Conservation (phyloP, 805 yeast species). For the Ogataea ramenticola region DNA sequence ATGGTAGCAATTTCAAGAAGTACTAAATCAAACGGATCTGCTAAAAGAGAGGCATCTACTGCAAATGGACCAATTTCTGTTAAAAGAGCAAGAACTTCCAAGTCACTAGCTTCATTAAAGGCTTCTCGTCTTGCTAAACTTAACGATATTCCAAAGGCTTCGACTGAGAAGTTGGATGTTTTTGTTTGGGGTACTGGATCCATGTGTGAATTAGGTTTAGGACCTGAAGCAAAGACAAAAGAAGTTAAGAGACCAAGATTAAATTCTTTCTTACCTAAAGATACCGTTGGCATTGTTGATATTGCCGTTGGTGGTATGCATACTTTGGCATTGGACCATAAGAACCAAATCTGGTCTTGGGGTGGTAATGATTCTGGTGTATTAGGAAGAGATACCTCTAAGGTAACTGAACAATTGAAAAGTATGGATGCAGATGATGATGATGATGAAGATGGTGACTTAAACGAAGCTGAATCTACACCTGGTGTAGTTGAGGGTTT, state of each 20-base stretch:
- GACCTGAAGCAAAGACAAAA: slow-evolving; percentile 84
- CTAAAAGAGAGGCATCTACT: not conserved
- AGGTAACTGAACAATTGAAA: slow-evolving; percentile 54
- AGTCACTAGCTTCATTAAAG: slow-evolving; percentile 37
- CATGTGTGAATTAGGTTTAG: slow-evolving; percentile 97
- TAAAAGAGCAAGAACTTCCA: slow-evolving; percentile 27
- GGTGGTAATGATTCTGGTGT: slow-evolving; percentile 93
- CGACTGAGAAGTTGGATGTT: slow-evolving; percentile 53
- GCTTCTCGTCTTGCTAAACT: slow-evolving; percentile 43
- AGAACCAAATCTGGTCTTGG: slow-evolving; percentile 93
- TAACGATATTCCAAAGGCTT: slow-evolving; percentile 31
- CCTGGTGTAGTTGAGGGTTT: slow-evolving; percentile 71
- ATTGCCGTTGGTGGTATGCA: slow-evolving; percentile 97
- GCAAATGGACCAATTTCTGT: slow-evolving; percentile 13
- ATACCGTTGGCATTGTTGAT: slow-evolving; percentile 67
- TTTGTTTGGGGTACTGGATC: slow-evolving; percentile 96
- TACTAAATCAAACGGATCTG: slow-evolving; percentile 5
- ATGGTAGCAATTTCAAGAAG: slow-evolving; percentile 39
- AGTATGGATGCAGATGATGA: slow-evolving; percentile 56
- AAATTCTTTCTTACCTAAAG: slow-evolving; percentile 64
- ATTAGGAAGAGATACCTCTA: slow-evolving; percentile 77
- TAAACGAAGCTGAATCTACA: slow-evolving; percentile 84
- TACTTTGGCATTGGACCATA: slow-evolving; percentile 68
- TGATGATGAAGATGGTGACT: slow-evolving; percentile 72
- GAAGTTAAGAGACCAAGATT: slow-evolving; percentile 95